Evolutionary conservation across 164 flowering plant species (phyloP), one percentile per base, ranked within the genome.

Genomic region (Berberis thunbergii): DNA sequence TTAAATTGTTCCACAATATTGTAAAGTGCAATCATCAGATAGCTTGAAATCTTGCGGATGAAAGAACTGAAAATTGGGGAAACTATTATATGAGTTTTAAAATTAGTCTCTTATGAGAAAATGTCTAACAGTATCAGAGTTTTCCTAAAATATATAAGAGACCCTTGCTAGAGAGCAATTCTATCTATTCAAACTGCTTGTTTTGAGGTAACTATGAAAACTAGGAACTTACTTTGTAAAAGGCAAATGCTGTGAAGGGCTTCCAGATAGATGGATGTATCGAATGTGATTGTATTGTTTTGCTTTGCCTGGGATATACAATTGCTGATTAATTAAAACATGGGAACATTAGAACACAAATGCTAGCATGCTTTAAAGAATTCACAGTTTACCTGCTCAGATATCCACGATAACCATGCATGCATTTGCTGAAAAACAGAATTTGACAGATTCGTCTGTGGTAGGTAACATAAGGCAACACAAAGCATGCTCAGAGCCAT

Each of bases 401-500:
- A 78, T 71, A 89, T 83, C 96, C 90, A 86, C 54, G 84, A 87
- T 45, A 91, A 72, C 97, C 97, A 89, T 9, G 73, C 65, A 63
- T 43, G 62, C 81, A 87, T 78, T 68, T 77, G 79, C 71, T 67
- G 79, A 74, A 82, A 85, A 45, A 85, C 73, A 60, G 43, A 10
- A 45, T 41, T 43, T 44, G 89, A 76, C 63, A 86, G 41, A 67
- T 65, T 54, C 44, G 78, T 73, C 48, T 67, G 64, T 4, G 94
- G 88, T 50, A 74, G 77, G 69, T 76, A 70, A 62, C 75, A 82
- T 70, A 89, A 86, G 54, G 82, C 80, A 61, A 85, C 77, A 68
- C 82, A 82, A 65, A 95, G 90, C 77, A 86, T 79, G 81, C 97
- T 83, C 75, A 95, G 88, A 71, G 97, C 84, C 55, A 73, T 64